Conservation (phyloP, 495 filamentous ascomycete species). For the Trichoderma asperelloides region DNA sequence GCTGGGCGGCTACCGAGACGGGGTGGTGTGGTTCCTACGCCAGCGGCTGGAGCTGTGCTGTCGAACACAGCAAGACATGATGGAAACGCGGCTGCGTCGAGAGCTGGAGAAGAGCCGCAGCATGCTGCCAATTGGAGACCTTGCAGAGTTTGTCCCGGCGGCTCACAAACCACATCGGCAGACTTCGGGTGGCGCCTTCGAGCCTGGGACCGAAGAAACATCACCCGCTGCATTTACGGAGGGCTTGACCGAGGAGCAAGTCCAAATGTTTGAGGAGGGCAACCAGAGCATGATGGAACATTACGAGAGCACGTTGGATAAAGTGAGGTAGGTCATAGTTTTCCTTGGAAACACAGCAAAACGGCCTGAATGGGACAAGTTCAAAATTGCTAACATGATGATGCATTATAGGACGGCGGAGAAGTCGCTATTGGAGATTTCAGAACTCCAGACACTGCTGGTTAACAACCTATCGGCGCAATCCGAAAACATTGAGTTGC, state of each 20-base stretch:
- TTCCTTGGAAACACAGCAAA: neutral
- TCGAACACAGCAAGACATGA: conserved; percentile 75
- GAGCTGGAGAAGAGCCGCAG: conserved; percentile 86
- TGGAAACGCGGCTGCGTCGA: conserved; percentile 75
- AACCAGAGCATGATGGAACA: conserved; percentile 88
- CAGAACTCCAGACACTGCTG: conserved; percentile 81
- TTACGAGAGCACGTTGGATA: conserved; percentile 83
- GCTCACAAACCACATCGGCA: conserved; percentile 11
- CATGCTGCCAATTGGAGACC: conserved; percentile 50
- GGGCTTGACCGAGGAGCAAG: conserved; percentile 63
- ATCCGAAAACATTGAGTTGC: conserved; percentile 74
- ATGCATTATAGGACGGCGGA: conserved; percentile 64
- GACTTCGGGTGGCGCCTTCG: conserved; percentile 10
- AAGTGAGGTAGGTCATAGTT: conserved; percentile 64
- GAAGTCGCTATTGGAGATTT: conserved; percentile 84
- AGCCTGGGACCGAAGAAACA: conserved; percentile 40
- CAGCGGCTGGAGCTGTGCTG: conserved; percentile 64
- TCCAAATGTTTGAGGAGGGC: conserved; percentile 88
- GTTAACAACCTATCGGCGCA: conserved; percentile 77
- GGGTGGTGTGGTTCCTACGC: conserved; percentile 73
- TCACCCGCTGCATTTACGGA: neutral
- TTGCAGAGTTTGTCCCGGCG: conserved; percentile 12
- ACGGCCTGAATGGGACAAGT: neutral
- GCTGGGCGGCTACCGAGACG: conserved; percentile 59
- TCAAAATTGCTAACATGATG: neutral